A percentile compares a stretch with the other conserved stretches of the same genome.
Evolutionary conservation across 2,329 filamentous ascomycete species (phyloP).

Genomic region (Claviceps sp.): DNA sequence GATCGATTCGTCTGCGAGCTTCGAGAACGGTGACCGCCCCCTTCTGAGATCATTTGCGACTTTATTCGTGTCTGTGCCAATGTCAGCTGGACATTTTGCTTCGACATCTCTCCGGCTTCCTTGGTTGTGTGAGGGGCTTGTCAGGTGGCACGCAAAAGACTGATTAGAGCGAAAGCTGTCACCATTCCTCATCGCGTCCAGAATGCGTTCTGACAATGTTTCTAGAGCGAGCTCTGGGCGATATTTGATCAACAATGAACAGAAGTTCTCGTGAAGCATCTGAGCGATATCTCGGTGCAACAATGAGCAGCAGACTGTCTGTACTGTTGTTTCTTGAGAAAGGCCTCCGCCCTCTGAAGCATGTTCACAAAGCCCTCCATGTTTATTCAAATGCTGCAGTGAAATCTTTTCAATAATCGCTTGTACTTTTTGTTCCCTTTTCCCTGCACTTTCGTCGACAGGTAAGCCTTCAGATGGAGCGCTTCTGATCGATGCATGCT

Average conservation of each 20-base stretch:
- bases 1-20: neutral
- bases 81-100: neutral
- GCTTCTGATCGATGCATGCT: conserved; percentile 27
- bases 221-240: conserved; percentile 28
- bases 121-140: conserved; percentile 6
- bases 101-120: conserved; percentile 9
- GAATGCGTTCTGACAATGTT: conserved; percentile 31
- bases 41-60: neutral
- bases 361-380: conserved; percentile 3
- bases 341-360: conserved; percentile 22
- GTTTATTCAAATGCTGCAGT: conserved; percentile 1
- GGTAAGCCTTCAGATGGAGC: neutral
- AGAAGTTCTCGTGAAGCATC: conserved; percentile 36
- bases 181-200: conserved; percentile 18
- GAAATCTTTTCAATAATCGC: conserved; percentile 10
- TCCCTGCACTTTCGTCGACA: neutral
- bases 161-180: conserved; percentile 2
- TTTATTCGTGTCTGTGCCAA: neutral
- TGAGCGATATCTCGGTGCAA: conserved; percentile 32
- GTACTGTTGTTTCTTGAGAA: conserved; percentile 26
- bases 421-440: conserved; percentile 7
- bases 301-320: conserved; percentile 34
- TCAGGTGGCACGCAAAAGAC: neutral
- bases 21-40: neutral
- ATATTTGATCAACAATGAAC: conserved; percentile 29